Base-by-base conservation (phyloP, 352 stramenopile genomes). In the Blastocystis sp. region DNA sequence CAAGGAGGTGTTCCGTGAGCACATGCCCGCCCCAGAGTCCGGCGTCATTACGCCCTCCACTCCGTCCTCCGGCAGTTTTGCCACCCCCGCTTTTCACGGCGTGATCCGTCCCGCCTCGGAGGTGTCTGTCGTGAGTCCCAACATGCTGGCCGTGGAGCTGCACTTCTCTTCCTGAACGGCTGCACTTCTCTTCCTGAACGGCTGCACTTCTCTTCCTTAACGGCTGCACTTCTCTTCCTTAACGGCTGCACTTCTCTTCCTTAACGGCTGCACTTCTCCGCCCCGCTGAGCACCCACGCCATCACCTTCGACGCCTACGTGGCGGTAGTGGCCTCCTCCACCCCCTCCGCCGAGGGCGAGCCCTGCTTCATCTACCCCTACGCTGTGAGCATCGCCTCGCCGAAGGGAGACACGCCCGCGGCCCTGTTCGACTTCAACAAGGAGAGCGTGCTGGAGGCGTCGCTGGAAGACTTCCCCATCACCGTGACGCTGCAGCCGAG, bases 1-100 rank as follows among this genome's bases (percentile, higher is more conserved):
- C 9, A 59, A 4, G 7, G 76, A 87, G 9, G 40, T 87, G 17
- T 87, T 70, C 70, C 62, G 76, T 19, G 65, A 76, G 19, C 69
- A 87, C n/a, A 81, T 87, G 53, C 76, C 76, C 0, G 21, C 0
- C 0, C 52, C 52, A 43, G 7, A 19, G 5, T 21, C 71, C 28
- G 76, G 76, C 43, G 0, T 23, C 11, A 0, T 87, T 23, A 11
- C 52, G 3, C 1, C 76, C 19, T 52, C 56, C 1, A 77, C 76
- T 7, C 0, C n/a, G 21, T 45, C 76, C 43, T 56, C 76, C 28
- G 56, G 38, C 23, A 34, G 0, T 28, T 78, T 52, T 78, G 10
- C 59, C 19, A 34, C 7, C 17, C 2, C 60, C 34, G n/a, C 1
- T 45, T 81, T 66, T 38, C 70, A 65, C 41, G 38, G 70, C n/a